A percentile compares a stretch with the other conserved stretches of the same genome.
Conservation (phyloP, 176 grass and related monocot genomes). For the Aegilops sharonensis region DNA sequence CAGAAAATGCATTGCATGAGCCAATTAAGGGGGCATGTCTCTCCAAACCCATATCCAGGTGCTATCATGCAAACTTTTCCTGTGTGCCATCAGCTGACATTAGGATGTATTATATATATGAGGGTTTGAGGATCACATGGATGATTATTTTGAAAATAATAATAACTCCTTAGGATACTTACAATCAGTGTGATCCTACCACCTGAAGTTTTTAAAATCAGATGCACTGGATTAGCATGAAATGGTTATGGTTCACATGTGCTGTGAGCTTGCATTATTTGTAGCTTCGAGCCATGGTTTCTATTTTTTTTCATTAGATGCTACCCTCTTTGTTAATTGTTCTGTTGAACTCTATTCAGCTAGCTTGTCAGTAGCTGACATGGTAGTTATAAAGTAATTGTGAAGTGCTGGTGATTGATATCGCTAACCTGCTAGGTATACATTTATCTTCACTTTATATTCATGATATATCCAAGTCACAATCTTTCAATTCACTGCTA, state of each 20-base stretch:
- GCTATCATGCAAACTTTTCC: not conserved
- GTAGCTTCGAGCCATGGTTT: not conserved
- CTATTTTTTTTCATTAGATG: not conserved
- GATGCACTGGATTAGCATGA: not conserved
- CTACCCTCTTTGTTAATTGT: not conserved
- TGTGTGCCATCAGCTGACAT: not conserved
- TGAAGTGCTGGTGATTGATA: not conserved
- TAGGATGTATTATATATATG: constrained; percentile 1
- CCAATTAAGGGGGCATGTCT: not conserved
- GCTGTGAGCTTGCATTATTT: not conserved
- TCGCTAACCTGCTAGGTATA: not conserved
- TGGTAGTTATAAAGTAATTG: not conserved
- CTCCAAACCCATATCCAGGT: not conserved
- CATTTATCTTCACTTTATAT: not conserved
- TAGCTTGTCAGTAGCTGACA: no score
- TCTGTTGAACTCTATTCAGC: not conserved
- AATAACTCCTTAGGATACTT: not conserved
- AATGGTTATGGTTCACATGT: not conserved
- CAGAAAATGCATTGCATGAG: not conserved
- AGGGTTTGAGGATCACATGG: not conserved
- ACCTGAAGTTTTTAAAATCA: not conserved
- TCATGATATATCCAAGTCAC: not conserved
- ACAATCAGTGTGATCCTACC: not conserved
- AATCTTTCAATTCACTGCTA: not conserved
- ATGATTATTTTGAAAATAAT: not conserved